phyloP scores from a whole-genome alignment of 2,329 filamentous ascomycete genomes.

The Endothia cerciana region DNA sequence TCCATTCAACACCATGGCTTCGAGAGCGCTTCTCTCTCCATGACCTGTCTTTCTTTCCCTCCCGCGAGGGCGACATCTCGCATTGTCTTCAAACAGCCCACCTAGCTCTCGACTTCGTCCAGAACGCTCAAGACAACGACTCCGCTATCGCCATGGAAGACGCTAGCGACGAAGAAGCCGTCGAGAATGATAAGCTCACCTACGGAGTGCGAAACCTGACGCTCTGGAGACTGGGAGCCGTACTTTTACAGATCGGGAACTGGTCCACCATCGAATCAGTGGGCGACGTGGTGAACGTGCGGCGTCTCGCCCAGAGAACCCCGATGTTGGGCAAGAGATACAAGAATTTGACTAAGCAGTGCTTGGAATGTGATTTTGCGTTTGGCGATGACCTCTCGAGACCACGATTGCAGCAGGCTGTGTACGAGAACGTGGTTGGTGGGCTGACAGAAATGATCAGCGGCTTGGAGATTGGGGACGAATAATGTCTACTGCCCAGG shows the following conservation, averaged over 20 bases:
- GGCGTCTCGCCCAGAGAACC: slow-evolving; percentile 3
- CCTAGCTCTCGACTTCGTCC: slow-evolving; percentile 25
- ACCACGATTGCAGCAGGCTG: slow-evolving; percentile 29
- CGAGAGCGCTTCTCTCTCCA: slow-evolving; percentile 23
- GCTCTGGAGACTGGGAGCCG: slow-evolving; percentile 24
- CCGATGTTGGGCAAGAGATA: slow-evolving; percentile 22
- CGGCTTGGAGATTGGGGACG: not conserved
- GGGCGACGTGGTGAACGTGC: slow-evolving; percentile 19
- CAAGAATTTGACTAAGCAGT: slow-evolving; percentile 25
- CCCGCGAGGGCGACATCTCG: slow-evolving; percentile 20
- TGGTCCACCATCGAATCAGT: slow-evolving; percentile 20
- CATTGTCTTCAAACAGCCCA: slow-evolving; percentile 29
- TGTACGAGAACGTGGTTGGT: slow-evolving; percentile 32
- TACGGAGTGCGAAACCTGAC: slow-evolving; percentile 29
- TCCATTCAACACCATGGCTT: slow-evolving; percentile 31
- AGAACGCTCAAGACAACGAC: not conserved
- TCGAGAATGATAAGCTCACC: slow-evolving; percentile 29
- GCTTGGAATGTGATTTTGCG: slow-evolving; percentile 28
- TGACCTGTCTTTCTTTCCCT: slow-evolving; percentile 29
- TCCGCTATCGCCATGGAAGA: slow-evolving; percentile 13
- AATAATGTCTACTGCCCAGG: slow-evolving; percentile 23
- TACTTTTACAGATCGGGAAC: slow-evolving; percentile 26
- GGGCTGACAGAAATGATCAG: slow-evolving; percentile 24
- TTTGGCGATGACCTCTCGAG: slow-evolving; percentile 29
- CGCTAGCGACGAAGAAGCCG: slow-evolving; percentile 11